phyloP scores from a whole-genome alignment of 192 early-diverging fungal species.

The Entophlyctis luteolus region DNA sequence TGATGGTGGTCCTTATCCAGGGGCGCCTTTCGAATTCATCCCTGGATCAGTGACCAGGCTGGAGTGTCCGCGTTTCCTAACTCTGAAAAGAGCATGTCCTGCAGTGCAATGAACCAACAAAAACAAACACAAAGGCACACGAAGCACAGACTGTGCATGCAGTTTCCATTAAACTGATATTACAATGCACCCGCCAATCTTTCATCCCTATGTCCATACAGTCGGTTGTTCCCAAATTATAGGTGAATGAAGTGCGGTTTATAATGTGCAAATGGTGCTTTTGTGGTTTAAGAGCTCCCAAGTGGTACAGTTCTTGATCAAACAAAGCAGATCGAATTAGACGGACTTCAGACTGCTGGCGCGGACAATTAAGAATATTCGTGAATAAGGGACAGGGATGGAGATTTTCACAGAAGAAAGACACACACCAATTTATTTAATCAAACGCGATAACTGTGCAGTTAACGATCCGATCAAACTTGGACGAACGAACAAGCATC shows the following conservation, averaged over 20 bases:
- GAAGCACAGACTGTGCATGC: conserved; percentile 50
- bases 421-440: too few species aligned
- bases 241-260: conserved; percentile 34
- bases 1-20: background rate
- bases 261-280: conserved; percentile 54
- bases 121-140: conserved; percentile 24
- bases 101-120: background rate
- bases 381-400: too few species aligned
- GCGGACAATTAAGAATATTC: too few species aligned
- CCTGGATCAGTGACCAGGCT: background rate
- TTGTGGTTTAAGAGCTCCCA: conserved; percentile 53
- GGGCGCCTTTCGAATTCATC: background rate
- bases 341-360: too few species aligned
- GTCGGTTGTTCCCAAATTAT: background rate
- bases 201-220: conserved; percentile 51
- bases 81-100: too few species aligned
- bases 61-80: background rate
- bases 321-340: too few species aligned
- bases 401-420: too few species aligned
- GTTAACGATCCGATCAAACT: too few species aligned
- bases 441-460: too few species aligned
- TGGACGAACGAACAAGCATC: background rate
- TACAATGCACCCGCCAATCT: conserved; percentile 44
- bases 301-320: too few species aligned
- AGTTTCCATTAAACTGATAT: conserved; percentile 50